Evolutionary conservation across 2,329 filamentous ascomycete genomes (phyloP).

Genomic region (Calonectria naviculata): DNA sequence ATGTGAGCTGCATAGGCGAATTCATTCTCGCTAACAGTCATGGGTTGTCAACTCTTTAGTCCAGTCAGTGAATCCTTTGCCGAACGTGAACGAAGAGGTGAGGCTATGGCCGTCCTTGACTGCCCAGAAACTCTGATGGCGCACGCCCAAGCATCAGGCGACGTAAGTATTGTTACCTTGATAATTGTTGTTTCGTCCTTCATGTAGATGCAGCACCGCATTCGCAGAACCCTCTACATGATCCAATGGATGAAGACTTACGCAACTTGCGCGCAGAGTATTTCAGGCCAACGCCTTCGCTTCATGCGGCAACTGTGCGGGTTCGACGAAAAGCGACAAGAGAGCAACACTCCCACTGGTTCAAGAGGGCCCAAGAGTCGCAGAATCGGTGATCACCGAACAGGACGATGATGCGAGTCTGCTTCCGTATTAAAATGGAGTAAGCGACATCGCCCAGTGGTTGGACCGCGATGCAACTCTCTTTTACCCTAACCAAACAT

Average conservation of each 20-base stretch:
- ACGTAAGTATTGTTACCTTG: conserved; percentile 54
- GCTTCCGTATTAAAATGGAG: background rate
- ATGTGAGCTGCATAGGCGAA: background rate
- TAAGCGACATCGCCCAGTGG: background rate
- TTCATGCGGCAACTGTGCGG: conserved; percentile 69
- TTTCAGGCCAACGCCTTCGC: conserved; percentile 65
- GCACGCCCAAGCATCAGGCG: conserved; percentile 63
- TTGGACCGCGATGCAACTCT: background rate
- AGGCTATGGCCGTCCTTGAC: conserved; percentile 66
- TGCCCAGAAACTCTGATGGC: conserved; percentile 69
- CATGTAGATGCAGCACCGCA: background rate
- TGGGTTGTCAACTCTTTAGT: background rate
- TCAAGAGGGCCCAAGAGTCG: conserved; percentile 27
- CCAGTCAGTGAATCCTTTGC: conserved; percentile 52
- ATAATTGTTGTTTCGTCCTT: background rate
- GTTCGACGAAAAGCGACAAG: conserved; percentile 47
- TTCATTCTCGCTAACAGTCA: background rate
- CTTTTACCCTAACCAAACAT: no score
- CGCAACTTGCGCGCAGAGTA: conserved; percentile 53
- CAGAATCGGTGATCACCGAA: conserved; percentile 25
- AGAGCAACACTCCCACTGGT: background rate
- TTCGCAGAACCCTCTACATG: background rate
- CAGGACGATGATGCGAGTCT: conserved; percentile 23
- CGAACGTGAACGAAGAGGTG: conserved; percentile 55
- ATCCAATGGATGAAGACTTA: background rate